Percentiles rank a stretch among this genome's conserved stretches.
Conservation (phyloP, 2,329 filamentous ascomycete species). For the Orbilia brochopaga region DNA sequence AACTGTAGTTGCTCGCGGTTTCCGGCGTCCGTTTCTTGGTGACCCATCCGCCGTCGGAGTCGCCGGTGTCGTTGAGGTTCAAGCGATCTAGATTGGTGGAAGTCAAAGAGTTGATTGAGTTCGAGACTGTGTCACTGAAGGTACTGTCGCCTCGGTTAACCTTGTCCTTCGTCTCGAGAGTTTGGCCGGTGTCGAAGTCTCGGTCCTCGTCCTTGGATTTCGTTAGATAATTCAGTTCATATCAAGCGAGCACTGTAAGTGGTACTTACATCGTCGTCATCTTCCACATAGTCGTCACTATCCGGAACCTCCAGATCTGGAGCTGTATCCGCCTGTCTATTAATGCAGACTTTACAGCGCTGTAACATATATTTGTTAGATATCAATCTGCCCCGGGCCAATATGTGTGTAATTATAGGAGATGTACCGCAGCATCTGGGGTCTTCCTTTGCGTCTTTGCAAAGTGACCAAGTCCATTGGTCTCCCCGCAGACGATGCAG, state of each 20-base stretch:
- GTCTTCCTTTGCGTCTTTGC: conserved; percentile 62
- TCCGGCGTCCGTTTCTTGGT: conserved; percentile 18
- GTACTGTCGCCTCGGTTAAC: conserved; percentile 8
- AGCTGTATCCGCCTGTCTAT: conserved; percentile 48
- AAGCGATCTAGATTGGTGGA: conserved; percentile 22
- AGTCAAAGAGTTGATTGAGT: conserved; percentile 20
- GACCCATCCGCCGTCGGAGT: conserved; percentile 18
- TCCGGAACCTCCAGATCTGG: conserved; percentile 47
- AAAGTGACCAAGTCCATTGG: conserved; percentile 62
- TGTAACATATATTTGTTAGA: not conserved
- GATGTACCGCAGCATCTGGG: conserved; percentile 61
- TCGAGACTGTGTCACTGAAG: conserved; percentile 18
- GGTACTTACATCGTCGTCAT: conserved; percentile 24
- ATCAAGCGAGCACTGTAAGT: not conserved
- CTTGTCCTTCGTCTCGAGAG: conserved; percentile 1
- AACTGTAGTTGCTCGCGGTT: conserved; percentile 9
- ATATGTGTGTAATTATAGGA: not conserved
- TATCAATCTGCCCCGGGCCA: not conserved
- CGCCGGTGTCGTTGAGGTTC: conserved; percentile 1
- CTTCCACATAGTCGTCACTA: conserved; percentile 32
- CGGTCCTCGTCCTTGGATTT: not conserved
- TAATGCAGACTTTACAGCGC: conserved; percentile 53
- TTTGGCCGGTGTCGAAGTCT: conserved; percentile 38
- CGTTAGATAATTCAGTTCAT: not conserved
- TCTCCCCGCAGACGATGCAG: conserved; percentile 61